Evolutionary conservation across 257 asterid species (phyloP).

Genomic region (Solanum pimpinellifolium): DNA sequence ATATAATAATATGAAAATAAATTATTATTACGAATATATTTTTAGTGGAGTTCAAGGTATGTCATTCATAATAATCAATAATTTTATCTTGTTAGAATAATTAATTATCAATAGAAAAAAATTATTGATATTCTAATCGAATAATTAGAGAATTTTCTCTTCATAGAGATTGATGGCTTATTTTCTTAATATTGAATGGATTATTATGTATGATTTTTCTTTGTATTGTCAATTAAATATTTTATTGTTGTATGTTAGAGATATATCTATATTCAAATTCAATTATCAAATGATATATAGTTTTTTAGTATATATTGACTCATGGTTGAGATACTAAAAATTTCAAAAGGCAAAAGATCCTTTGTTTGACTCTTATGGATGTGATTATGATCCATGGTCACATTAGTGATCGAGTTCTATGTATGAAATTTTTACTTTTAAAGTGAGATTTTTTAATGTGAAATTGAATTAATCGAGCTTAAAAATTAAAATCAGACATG

Average conservation of each 20-base stretch:
- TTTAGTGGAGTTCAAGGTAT: neutral
- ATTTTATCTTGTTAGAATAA: too few relatives aligned
- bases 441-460: rapidly evolving
- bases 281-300: neutral
- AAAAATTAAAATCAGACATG: rapidly evolving
- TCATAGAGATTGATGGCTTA: neutral
- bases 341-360: neutral
- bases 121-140: neutral
- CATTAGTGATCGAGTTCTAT: too few relatives aligned
- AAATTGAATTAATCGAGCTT: neutral
- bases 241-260: neutral
- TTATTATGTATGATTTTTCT: neutral
- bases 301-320: neutral
- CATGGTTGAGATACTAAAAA: neutral
- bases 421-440: too few relatives aligned
- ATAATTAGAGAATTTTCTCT: neutral
- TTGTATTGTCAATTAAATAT: neutral
- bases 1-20: neutral
- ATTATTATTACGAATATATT: too few relatives aligned
- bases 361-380: neutral
- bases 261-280: neutral
- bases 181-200: neutral
- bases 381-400: neutral
- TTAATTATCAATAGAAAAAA: neutral
- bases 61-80: neutral